These are phyloP conservation scores for Yarrowia divulgata DNA, from an alignment of 805 yeast species.

Conservation along the genomic window DNA sequence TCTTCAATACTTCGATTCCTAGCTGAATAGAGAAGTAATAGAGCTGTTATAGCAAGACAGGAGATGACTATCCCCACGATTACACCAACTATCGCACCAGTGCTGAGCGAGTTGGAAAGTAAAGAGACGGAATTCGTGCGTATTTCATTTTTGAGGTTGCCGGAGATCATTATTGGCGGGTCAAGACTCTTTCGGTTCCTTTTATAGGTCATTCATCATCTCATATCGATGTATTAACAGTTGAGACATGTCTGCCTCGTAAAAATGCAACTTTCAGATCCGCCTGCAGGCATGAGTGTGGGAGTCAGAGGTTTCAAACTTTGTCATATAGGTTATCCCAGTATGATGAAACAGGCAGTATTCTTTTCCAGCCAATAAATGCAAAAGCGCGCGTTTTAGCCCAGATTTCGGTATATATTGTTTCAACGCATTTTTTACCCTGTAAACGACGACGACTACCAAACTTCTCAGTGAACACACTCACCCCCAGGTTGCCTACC, in stretches of 20 bases:
- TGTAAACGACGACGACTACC: no score
- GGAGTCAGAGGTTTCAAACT: background rate
- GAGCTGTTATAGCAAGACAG: background rate
- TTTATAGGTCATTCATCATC: background rate
- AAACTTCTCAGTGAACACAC: no score
- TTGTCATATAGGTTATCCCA: no score
- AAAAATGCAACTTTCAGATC: background rate
- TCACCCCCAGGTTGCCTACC: no score
- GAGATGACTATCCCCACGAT: background rate
- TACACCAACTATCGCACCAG: background rate
- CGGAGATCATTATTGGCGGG: background rate
- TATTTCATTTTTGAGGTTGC: no score
- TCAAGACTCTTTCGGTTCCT: no score
- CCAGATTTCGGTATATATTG: background rate
- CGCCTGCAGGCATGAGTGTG: background rate
- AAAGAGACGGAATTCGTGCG: background rate
- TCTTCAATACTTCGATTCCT: background rate
- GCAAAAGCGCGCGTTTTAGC: background rate
- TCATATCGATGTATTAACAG: background rate
- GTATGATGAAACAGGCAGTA: background rate
- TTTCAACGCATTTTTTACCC: constrained; percentile 7
- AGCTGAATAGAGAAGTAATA: background rate
- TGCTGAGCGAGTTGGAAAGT: background rate
- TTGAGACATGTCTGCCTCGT: constrained; percentile 21
- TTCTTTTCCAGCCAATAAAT: background rate